A percentile compares a stretch with the other conserved stretches of the same genome.
Conservation (phyloP, 1,284 basidiomycete genomes). For the Moniliophthora roreri region DNA sequence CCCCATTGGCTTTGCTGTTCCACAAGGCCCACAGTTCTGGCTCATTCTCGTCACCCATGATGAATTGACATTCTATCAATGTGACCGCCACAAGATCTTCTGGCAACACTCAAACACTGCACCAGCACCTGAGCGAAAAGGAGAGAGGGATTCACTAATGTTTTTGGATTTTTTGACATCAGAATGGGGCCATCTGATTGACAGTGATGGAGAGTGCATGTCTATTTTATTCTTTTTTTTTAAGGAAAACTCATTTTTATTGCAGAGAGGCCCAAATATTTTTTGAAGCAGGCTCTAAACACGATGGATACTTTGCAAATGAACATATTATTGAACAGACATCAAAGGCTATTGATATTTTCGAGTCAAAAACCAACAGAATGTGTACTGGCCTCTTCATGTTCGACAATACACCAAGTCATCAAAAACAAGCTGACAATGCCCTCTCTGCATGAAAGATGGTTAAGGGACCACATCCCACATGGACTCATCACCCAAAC, state of each 20-base stretch:
- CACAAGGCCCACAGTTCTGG: slow-evolving; percentile 18
- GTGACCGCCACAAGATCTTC: slow-evolving; percentile 27
- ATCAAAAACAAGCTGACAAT: slow-evolving; percentile 31
- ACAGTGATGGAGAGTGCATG: slow-evolving; percentile 25
- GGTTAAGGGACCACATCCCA: slow-evolving; percentile 24
- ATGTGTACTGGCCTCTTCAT: slow-evolving; percentile 29
- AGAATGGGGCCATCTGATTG: slow-evolving; percentile 27
- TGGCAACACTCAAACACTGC: slow-evolving; percentile 28
- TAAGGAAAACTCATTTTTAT: neutral
- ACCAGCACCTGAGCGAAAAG: slow-evolving; percentile 29
- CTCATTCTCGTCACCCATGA: slow-evolving; percentile 34
- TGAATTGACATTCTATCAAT: slow-evolving; percentile 39
- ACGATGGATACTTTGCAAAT: slow-evolving; percentile 31
- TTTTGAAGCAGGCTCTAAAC: slow-evolving; percentile 32
- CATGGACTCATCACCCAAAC: slow-evolving; percentile 24
- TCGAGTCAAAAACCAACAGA: slow-evolving; percentile 27
- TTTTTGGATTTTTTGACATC: slow-evolving; percentile 33
- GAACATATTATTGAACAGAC: slow-evolving; percentile 29
- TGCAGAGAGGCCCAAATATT: slow-evolving; percentile 25
- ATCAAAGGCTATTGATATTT: slow-evolving; percentile 31
- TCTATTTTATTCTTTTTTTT: neutral
- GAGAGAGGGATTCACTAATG: slow-evolving; percentile 35
- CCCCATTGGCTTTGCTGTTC: slow-evolving; percentile 24
- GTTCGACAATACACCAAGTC: slow-evolving; percentile 38
- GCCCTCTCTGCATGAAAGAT: slow-evolving; percentile 32